These are phyloP conservation scores for Fusarium pseudonygamai DNA, from an alignment of 2,329 filamentous ascomycete genomes.

Conservation along the genomic window DNA sequence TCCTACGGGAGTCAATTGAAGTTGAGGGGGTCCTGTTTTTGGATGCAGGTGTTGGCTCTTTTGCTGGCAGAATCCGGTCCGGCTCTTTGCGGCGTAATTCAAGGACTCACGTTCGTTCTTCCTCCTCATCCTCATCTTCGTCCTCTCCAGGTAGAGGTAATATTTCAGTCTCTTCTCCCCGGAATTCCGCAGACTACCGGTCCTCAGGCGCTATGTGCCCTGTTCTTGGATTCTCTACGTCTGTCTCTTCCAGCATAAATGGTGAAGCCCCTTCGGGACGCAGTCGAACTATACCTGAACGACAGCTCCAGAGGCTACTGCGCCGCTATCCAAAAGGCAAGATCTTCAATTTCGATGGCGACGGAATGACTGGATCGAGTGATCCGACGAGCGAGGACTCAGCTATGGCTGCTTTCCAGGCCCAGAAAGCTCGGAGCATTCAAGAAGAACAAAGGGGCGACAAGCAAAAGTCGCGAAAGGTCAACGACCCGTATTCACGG, in stretches of 20 bases:
- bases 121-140: conserved; percentile 17
- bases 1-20: conserved; percentile 55
- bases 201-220: conserved; percentile 35
- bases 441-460: not conserved
- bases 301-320: conserved; percentile 14
- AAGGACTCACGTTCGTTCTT: not conserved
- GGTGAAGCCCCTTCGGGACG: conserved; percentile 27
- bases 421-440: not conserved
- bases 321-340: conserved; percentile 56
- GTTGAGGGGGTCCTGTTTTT: conserved; percentile 51
- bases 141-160: not conserved
- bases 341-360: conserved; percentile 56
- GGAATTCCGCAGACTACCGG: conserved; percentile 39
- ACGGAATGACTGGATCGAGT: conserved; percentile 48
- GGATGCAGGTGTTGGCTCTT: conserved; percentile 45
- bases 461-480: not conserved
- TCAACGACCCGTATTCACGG: conserved; percentile 16
- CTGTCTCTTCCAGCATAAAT: conserved; percentile 47
- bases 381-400: conserved; percentile 45
- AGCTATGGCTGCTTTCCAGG: not conserved
- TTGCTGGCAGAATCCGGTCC: conserved; percentile 9
- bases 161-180: conserved; percentile 10
- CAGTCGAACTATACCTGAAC: not conserved
- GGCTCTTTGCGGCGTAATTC: not conserved
- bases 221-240: conserved; percentile 53